These are phyloP conservation scores for Aspergillus bertholletiae DNA, from an alignment of 495 filamentous ascomycete genomes.

Conservation along the genomic window DNA sequence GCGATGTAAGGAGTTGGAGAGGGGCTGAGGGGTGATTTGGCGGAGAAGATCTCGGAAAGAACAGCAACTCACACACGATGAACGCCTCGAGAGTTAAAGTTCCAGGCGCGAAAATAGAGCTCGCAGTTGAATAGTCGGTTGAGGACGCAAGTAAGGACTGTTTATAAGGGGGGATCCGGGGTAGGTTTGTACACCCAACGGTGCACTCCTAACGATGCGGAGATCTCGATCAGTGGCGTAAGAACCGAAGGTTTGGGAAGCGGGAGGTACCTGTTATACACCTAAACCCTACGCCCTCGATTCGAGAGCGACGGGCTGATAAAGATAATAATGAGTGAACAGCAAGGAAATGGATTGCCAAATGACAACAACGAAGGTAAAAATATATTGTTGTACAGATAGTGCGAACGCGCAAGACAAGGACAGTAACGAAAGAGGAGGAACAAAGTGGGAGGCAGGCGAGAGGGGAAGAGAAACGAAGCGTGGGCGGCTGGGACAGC, in stretches of 20 bases:
- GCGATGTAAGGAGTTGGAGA: constrained; percentile 39
- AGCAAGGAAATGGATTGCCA: constrained; percentile 9
- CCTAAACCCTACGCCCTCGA: constrained; percentile 13
- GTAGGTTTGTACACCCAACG: constrained; percentile 7
- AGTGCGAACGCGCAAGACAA: constrained; percentile 31
- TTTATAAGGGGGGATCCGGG: constrained; percentile 23
- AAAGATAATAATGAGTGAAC: constrained; percentile 19
- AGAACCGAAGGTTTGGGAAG: constrained; percentile 15
- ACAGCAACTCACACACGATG: constrained; percentile 37
- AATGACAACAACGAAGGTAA: constrained; percentile 16
- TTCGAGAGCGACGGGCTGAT: constrained; percentile 12
- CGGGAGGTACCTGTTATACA: constrained; percentile 6
- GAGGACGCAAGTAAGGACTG: constrained; percentile 13
- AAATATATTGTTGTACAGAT: constrained; percentile 39
- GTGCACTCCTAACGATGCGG: constrained; percentile 22
- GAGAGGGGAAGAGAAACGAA: constrained; percentile 22
- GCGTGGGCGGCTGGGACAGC: constrained; percentile 18
- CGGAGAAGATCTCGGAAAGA: constrained; percentile 31
- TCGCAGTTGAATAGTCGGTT: constrained; percentile 3
- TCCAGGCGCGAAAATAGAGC: constrained; percentile 19
- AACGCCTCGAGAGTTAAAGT: constrained; percentile 38
- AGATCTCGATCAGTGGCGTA: constrained; percentile 21
- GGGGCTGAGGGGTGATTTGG: constrained; percentile 42
- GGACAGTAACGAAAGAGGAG: constrained; percentile 27
- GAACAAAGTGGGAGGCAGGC: constrained; percentile 25